phyloP scores from a whole-genome alignment of 768 basidiomycete species.

The Boletus reticulatus region DNA sequence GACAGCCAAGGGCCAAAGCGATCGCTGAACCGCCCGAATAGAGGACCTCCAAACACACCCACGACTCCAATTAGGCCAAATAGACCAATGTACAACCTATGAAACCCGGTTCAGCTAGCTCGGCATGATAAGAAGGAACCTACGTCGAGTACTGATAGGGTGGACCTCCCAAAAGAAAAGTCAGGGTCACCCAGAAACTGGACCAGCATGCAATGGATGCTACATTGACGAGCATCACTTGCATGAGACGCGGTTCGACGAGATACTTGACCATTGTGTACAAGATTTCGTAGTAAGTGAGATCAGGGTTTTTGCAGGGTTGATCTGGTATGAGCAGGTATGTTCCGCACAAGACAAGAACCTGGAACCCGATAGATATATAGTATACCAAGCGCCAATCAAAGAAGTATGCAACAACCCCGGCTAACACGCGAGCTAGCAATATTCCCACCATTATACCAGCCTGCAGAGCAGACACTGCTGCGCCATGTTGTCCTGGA shows the following conservation, averaged over 20 bases:
- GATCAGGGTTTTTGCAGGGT: conserved; percentile 34
- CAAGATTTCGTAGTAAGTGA: conserved; percentile 35
- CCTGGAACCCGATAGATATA: conserved; percentile 36
- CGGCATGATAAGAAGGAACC: not conserved
- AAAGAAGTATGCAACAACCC: conserved; percentile 38
- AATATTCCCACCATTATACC: conserved; percentile 26
- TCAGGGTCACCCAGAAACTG: conserved; percentile 38
- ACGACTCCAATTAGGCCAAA: conserved; percentile 45
- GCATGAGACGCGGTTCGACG: conserved; percentile 40
- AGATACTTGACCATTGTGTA: conserved; percentile 39
- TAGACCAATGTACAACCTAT: conserved; percentile 39
- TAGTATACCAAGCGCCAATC: conserved; percentile 42
- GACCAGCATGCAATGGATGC: conserved; percentile 29
- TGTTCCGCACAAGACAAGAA: conserved; percentile 23
- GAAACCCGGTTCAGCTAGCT: not conserved
- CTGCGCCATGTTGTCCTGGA: conserved; percentile 11
- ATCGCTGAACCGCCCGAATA: conserved; percentile 22
- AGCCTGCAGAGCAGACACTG: conserved; percentile 32
- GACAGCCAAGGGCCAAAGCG: conserved; percentile 41
- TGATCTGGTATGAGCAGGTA: conserved; percentile 41
- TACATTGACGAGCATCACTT: conserved; percentile 25
- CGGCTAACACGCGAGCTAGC: conserved; percentile 32
- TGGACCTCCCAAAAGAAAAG: conserved; percentile 39
- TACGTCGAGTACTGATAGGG: conserved; percentile 38
- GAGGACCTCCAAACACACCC: conserved; percentile 29